Evolutionary conservation across 139 green algal species (phyloP), one percentile per base, ranked within the genome.

Genomic region (Mychonastes homosphaera): DNA sequence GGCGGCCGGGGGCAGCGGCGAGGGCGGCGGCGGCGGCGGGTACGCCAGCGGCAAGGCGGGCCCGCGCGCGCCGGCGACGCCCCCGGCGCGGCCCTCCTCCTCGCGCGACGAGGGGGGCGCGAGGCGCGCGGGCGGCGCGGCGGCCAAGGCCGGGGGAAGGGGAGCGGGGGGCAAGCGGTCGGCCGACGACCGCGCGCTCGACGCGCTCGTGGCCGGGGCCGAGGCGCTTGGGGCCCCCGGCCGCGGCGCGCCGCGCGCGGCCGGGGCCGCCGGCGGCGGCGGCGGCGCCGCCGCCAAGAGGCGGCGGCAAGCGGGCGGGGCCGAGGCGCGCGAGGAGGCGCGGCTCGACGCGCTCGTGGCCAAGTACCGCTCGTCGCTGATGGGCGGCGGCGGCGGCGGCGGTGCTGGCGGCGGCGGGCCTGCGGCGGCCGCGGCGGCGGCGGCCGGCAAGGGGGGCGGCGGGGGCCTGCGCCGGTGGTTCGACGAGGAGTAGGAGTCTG

Each of bases 311-410:
- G 53, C 44, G 18, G 7, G n/a, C 39, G 53, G n/a, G 12, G 39
- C 36, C 46, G 53, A 48, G 26, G 41, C 26, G 3, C n/a, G n/a
- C n/a, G 48, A 64, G 7, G 63, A 71, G 32, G 69, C 65, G 19
- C 23, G 36, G 13, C 44, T 76, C 6, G 69, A 76, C 33, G 34
- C 27, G 16, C 35, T 76, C 53, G 59, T 69, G 18, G 34, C 57
- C 10, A 61, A 62, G 7, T 76, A 72, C 40, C n/a, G n/a, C n/a
- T n/a, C n/a, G n/a, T n/a, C n/a, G n/a, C n/a, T n/a, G n/a, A n/a
- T n/a, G n/a, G n/a, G n/a, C n/a, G n/a, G n/a, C n/a, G n/a, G n/a
- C n/a, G n/a, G n/a, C n/a, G n/a, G n/a, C n/a, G n/a, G n/a, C n/a
- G n/a, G n/a, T n/a, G n/a, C n/a, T n/a, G n/a, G n/a, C n/a, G n/a